Conservation (phyloP, 495 filamentous ascomycete species). For the Trichoderma gamsii region DNA sequence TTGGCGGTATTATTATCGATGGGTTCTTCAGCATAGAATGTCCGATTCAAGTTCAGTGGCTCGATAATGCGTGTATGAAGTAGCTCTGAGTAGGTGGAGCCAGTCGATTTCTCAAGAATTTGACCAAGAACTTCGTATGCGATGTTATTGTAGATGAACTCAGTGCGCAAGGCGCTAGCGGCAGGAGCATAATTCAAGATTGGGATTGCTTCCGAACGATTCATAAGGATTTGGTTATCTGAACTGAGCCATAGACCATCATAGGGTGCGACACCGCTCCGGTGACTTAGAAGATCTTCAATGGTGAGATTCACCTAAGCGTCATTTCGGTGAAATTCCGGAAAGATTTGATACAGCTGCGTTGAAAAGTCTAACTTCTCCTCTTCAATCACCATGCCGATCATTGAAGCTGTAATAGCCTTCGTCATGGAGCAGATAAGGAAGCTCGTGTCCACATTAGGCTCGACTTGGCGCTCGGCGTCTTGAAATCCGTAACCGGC, state of each 20-base stretch:
- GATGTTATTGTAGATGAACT: background rate
- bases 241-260: background rate
- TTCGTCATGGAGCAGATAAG: background rate
- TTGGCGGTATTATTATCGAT: background rate
- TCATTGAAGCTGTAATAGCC: background rate
- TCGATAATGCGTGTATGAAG: background rate
- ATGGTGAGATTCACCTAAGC: background rate
- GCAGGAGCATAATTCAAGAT: background rate
- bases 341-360: background rate
- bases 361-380: background rate
- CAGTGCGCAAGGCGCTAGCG: background rate
- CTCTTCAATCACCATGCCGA: background rate
- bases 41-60: background rate
- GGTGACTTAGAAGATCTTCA: background rate
- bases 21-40: background rate
- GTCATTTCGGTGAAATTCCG: background rate
- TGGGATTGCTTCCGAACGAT: background rate
- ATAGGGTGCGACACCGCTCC: background rate
- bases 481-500: background rate
- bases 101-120: background rate
- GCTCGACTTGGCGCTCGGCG: background rate
- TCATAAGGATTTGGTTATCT: background rate
- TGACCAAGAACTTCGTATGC: background rate
- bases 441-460: background rate
- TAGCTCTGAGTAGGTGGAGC: background rate